Base-by-base conservation (phyloP, 2,329 filamentous ascomycete species). In the Epichloe uncinata region DNA sequence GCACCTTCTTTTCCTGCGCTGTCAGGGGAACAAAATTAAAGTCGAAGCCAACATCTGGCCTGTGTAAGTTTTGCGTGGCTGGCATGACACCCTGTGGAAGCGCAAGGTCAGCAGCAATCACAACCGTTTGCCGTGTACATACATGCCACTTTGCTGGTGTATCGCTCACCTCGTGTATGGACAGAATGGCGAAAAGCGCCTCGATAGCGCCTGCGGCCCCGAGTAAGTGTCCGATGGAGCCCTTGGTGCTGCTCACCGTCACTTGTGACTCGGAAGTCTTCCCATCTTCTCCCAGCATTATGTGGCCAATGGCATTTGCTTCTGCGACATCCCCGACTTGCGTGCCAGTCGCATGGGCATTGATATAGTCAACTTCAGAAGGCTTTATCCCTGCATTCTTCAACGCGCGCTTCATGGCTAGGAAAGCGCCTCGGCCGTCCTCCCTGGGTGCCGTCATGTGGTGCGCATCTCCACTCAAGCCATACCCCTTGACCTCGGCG, bases 311-410 rank as follows among this genome's bases (percentile, higher is more conserved):
- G 0, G 93, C 93, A 7, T 73, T 70, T 47, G 91, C 91, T 68
- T 98, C 93, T 1, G 93, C 91, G 20, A 79, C 77, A 68, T 98
- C 93, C 0, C 93, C 93, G 2, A 97, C 75, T 6, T 74, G 66
- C 0, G 91, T 98, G 20, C 86, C 87, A 1, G 93, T 98, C 1
- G 91, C 93, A 63, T 98, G 93, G 1, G 93, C 93, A 61, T 97
- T 98, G 62, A 98, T 78, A 64, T 98, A 98, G 64, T 90, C 87
- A 4, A 98, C 81, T 40, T 81, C 69, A 0, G 68, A 67, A 0
- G 93, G 90, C 47, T 73, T 73, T 37, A 95, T 61, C 0, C 74
- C 68, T 0, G 89, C 88, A 60, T 86, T 79, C 58, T 75, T 81
- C 52, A 98, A 68, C 0, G 91, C 90, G 56, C 80, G 80, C 63